These are phyloP conservation scores for Geotrichum phurueaensis DNA, from an alignment of 1,139 yeast genomes.

Conservation along the genomic window DNA sequence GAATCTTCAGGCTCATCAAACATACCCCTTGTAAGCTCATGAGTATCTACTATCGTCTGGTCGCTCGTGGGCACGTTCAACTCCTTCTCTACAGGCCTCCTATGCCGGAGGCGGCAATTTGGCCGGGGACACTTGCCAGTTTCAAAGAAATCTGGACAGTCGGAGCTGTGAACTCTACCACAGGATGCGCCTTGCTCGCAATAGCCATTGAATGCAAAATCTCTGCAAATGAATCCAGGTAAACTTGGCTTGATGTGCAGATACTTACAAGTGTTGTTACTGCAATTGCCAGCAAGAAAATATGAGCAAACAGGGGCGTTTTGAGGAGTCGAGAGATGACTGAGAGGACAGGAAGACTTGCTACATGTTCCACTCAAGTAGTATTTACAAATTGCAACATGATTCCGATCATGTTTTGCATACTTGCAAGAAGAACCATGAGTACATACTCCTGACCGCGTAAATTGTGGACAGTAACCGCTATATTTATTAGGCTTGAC, in stretches of 20 bases:
- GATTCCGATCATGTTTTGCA: constrained; percentile 45
- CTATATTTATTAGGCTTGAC: constrained; percentile 9
- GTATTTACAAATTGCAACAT: constrained; percentile 51
- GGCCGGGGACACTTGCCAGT: constrained; percentile 52
- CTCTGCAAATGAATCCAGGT: constrained; percentile 52
- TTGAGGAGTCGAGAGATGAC: constrained; percentile 53
- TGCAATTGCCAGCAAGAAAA: constrained; percentile 47
- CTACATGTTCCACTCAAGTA: constrained; percentile 46
- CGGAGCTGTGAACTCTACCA: constrained; percentile 50
- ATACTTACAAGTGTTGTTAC: constrained; percentile 50
- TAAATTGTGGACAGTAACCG: constrained; percentile 30
- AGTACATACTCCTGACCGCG: constrained; percentile 42
- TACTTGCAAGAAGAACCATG: constrained; percentile 51
- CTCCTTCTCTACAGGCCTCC: constrained; percentile 5
- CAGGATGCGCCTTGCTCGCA: constrained; percentile 60
- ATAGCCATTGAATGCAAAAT: constrained; percentile 63
- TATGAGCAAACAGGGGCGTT: constrained; percentile 64
- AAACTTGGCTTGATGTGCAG: constrained; percentile 46
- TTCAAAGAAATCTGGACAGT: constrained; percentile 69
- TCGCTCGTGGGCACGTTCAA: constrained; percentile 7
- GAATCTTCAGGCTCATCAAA: constrained; percentile 10
- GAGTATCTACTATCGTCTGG: constrained; percentile 13
- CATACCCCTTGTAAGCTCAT: constrained; percentile 8
- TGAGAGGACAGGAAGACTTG: constrained; percentile 47
- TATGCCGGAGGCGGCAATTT: constrained; percentile 47